Conservation (phyloP, 352 stramenopile species). For the Phytophthora kernoviae region DNA sequence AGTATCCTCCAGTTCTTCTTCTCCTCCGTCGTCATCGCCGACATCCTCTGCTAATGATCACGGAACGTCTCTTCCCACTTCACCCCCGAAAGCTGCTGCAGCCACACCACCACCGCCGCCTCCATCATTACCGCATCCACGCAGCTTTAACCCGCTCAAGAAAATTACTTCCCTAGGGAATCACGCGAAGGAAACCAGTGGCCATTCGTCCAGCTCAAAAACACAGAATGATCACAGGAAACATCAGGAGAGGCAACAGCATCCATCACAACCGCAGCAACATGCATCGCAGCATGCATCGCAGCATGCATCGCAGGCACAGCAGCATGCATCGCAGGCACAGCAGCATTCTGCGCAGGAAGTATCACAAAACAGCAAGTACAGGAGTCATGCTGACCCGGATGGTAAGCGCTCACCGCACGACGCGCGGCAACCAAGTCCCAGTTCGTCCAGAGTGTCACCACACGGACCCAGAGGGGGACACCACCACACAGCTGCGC, state of each 20-base stretch:
- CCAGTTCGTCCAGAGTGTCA: conserved; percentile 19
- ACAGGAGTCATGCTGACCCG: conserved; percentile 35
- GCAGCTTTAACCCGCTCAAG: conserved; percentile 66
- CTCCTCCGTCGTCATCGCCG: conserved; percentile 13
- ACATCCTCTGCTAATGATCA: conserved; percentile 18
- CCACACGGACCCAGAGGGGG: conserved; percentile 21
- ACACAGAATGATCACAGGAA: conserved; percentile 35
- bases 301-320: conserved; percentile 9
- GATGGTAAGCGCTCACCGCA: conserved; percentile 44
- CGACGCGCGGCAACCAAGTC: conserved; percentile 31
- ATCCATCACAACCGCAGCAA: conserved; percentile 31
- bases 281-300: conserved; percentile 7
- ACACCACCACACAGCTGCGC: conserved; percentile 18
- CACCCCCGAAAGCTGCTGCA: conserved; percentile 28
- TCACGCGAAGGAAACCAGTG: conserved; percentile 51
- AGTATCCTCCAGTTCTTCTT: conserved; percentile 23
- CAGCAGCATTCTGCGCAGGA: conserved; percentile 24
- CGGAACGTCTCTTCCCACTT: conserved; percentile 9
- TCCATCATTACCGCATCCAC: conserved; percentile 31
- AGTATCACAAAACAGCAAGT: conserved; percentile 25
- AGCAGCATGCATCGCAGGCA: conserved; percentile 8
- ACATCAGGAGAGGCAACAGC: conserved; percentile 25
- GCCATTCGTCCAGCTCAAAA: conserved; percentile 40
- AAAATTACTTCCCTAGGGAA: conserved; percentile 58
- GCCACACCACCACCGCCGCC: conserved; percentile 15